These are phyloP conservation scores for Ambrosiella beaveri DNA, from an alignment of 2,329 filamentous ascomycete species.

Conservation along the genomic window DNA sequence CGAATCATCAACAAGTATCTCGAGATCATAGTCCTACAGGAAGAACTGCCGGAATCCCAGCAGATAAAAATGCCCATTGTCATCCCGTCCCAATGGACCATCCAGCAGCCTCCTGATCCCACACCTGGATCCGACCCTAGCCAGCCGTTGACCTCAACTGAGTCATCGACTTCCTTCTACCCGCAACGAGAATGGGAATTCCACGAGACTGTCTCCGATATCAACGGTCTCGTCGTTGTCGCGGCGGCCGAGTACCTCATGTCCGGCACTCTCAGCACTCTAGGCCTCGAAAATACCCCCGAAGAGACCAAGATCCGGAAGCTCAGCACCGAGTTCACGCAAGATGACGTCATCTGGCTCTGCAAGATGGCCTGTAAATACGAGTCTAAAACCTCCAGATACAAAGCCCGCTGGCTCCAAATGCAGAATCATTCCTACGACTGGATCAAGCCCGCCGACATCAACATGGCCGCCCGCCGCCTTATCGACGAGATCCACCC, in stretches of 20 bases:
- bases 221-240: conserved; percentile 18
- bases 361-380: conserved; percentile 17
- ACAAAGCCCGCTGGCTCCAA: conserved; percentile 16
- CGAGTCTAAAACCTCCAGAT: conserved; percentile 16
- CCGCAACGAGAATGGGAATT: conserved; percentile 8
- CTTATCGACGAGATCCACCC: conserved; percentile 14
- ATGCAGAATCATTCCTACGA: conserved; percentile 17
- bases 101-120: not conserved
- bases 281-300: conserved; percentile 4
- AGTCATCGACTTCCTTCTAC: not conserved
- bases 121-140: not conserved
- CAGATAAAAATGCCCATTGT: conserved; percentile 15
- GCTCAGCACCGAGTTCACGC: not conserved
- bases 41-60: conserved; percentile 1
- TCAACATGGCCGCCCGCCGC: conserved; percentile 15
- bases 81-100: conserved; percentile 13
- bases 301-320: not conserved
- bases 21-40: conserved; percentile 9
- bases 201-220: conserved; percentile 18
- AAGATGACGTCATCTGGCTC: conserved; percentile 15
- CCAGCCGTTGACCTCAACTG: not conserved
- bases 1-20: conserved; percentile 14
- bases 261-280: conserved; percentile 14
- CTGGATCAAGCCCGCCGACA: conserved; percentile 16
- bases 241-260: conserved; percentile 16